phyloP scores from a whole-genome alignment of 805 yeast genomes.

The Yamadazyma endophytica region DNA sequence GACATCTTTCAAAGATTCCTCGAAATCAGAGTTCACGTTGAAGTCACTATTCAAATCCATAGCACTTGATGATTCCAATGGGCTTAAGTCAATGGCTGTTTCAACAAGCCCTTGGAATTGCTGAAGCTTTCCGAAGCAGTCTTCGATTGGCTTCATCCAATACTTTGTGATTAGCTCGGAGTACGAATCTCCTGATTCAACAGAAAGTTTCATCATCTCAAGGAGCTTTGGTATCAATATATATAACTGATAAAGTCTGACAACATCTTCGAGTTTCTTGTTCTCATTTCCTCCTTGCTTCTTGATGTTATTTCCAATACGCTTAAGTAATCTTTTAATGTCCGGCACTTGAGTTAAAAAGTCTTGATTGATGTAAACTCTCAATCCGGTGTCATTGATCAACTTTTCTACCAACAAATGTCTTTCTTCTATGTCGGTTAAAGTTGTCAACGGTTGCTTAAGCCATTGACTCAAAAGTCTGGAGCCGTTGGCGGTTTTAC shows the following conservation, averaged over 20 bases:
- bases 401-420: slow-evolving; percentile 73
- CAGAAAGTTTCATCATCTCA: slow-evolving; percentile 44
- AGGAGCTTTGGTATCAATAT: slow-evolving; percentile 66
- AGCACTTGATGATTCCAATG: slow-evolving; percentile 54
- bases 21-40: slow-evolving; percentile 85
- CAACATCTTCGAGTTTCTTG: slow-evolving; percentile 82
- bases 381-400: slow-evolving; percentile 62
- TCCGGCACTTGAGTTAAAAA: slow-evolving; percentile 78
- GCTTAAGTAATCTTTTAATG: slow-evolving; percentile 68
- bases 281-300: slow-evolving; percentile 30
- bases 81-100: slow-evolving; percentile 83
- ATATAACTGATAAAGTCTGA: slow-evolving; percentile 79
- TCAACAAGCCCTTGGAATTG: slow-evolving; percentile 85
- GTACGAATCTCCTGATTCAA: slow-evolving; percentile 18
- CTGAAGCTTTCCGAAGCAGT: slow-evolving; percentile 46
- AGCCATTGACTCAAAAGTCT: slow-evolving; percentile 90
- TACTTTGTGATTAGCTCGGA: slow-evolving; percentile 37
- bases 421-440: slow-evolving; percentile 56
- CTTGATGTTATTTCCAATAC: slow-evolving; percentile 40
- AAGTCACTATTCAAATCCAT: slow-evolving; percentile 56
- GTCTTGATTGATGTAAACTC: slow-evolving; percentile 63
- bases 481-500: slow-evolving; percentile 87
- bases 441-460: slow-evolving; percentile 84
- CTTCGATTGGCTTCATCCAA: slow-evolving; percentile 59
- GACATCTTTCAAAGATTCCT: slow-evolving; percentile 64